Evolutionary conservation across 441 rosid genomes (phyloP).

Genomic region (Geranium incanum): DNA sequence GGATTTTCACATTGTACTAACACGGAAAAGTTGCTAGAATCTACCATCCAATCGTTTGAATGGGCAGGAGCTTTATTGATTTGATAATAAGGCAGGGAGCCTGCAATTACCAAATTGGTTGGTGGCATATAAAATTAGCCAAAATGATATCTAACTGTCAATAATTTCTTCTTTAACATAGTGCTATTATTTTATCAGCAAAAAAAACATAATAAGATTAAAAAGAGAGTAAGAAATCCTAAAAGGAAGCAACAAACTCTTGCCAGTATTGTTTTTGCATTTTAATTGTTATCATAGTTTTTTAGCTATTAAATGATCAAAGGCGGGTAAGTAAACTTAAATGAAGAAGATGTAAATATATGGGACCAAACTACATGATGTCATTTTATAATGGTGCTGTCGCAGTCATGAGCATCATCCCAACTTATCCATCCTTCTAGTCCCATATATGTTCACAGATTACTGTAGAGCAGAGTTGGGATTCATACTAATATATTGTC

Average conservation of each 20-base stretch:
- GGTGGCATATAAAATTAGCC: not conserved
- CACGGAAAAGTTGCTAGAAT: not conserved
- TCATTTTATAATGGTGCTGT: not conserved
- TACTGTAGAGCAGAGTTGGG: not conserved
- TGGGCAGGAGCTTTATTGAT: not conserved
- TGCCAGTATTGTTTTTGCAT: not conserved
- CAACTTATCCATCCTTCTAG: not conserved
- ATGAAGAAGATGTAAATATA: conserved; percentile 2
- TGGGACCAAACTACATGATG: not conserved
- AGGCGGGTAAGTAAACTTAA: not conserved
- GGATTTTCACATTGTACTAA: not conserved
- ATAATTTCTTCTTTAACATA: not conserved
- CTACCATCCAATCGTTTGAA: not conserved
- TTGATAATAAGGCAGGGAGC: conserved; percentile 1
- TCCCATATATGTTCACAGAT: not conserved
- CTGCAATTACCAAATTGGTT: not conserved
- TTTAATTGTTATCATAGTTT: not conserved
- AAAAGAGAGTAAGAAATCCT: no score
- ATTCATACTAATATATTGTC: not conserved
- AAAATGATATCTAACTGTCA: not conserved
- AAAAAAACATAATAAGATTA: no score
- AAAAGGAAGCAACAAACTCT: not conserved
- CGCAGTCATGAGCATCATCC: not conserved
- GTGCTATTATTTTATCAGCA: not conserved
- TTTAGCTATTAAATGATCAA: not conserved